Percentiles rank a stretch among this genome's conserved stretches.
Conservation (phyloP, 441 rosid species). For the Gossypium gossypioides region DNA sequence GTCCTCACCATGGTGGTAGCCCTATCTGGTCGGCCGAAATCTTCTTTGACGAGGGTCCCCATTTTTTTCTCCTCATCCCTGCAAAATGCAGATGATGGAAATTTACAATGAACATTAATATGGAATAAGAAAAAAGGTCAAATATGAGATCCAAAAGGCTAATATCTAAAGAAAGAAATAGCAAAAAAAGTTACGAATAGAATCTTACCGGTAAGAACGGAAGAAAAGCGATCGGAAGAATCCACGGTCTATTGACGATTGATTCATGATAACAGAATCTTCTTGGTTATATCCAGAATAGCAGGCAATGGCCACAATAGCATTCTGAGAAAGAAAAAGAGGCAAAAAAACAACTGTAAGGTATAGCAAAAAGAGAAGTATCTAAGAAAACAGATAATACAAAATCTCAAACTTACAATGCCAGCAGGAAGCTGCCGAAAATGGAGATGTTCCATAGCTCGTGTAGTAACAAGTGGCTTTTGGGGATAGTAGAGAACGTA, state of each 20-base stretch:
- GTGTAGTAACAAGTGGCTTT: constrained; percentile 93
- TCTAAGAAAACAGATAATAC: background rate
- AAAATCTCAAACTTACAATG: constrained; percentile 45
- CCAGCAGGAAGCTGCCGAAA: constrained; percentile 99
- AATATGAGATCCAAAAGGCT: background rate
- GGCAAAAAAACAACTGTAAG: constrained; percentile 7
- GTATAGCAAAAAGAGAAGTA: background rate
- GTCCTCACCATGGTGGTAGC: constrained; percentile 68
- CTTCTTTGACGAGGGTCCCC: constrained; percentile 99
- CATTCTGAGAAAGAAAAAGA: constrained; percentile 50
- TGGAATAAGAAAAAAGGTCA: constrained; percentile 1
- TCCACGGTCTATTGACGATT: constrained; percentile 94
- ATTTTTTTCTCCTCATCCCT: constrained; percentile 99
- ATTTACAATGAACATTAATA: constrained; percentile 9
- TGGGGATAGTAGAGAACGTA: constrained; percentile 96
- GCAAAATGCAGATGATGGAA: constrained; percentile 23
- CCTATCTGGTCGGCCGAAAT: constrained; percentile 93
- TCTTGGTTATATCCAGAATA: constrained; percentile 98
- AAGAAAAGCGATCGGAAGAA: constrained; percentile 91
- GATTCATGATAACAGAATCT: constrained; percentile 99
- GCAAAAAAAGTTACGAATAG: background rate
- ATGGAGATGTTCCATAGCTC: constrained; percentile 99
- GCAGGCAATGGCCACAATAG: constrained; percentile 92
- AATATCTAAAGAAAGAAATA: background rate
- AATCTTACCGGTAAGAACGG: constrained; percentile 75